Base-by-base conservation (phyloP, 768 basidiomycete genomes). In the Suillus sp. region DNA sequence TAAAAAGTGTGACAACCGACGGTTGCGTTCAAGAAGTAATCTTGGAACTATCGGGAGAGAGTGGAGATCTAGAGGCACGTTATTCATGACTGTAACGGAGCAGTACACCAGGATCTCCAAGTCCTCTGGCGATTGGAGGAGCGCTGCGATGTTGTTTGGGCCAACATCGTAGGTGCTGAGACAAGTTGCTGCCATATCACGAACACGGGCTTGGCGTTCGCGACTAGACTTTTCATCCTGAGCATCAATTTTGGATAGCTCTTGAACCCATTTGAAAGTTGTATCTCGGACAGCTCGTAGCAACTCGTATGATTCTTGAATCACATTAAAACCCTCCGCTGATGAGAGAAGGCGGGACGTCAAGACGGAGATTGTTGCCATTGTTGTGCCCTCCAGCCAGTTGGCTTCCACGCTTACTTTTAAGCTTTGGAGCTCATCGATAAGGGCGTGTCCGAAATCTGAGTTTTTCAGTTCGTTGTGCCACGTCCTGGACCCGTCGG, bases 221-320 rank as follows among this genome's bases (percentile, higher is more conserved):
- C 65, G 57, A 9, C 59, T 58, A 18, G 55, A 54, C 0, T 18
- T 50, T 10, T 65, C 53, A 1, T 35, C 43, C 11, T 7, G 27
- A 16, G 60, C 35, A 16, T 1, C 25, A 30, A 70, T 71, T 3
- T 59, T 11, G 3, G 66, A 59, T 3, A 81, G 64, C n/a, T 82
- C 67, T 10, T 62, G 47, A 48, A 78, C 72, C 82, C 82, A 83
- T 16, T 62, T 25, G 43, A 75, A 73, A 3, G 75, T 64, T 16
- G 71, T 72, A 8, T 42, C 16, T n/a, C 81, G 75, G 34, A 75
- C 72, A 14, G 60, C 51, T 8, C 66, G 70, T 40, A 82, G 71
- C 32, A 80, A 66, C 2, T 0, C 9, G 40, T 69, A 68, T 3
- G 66, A 69, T 7, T 59, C 69, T 11, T 67, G 50, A 32, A 70